Evolutionary conservation across 2,329 filamentous ascomycete species (phyloP), one percentile per base, ranked within the genome.

Genomic region (Trichoderma citrinoviride): DNA sequence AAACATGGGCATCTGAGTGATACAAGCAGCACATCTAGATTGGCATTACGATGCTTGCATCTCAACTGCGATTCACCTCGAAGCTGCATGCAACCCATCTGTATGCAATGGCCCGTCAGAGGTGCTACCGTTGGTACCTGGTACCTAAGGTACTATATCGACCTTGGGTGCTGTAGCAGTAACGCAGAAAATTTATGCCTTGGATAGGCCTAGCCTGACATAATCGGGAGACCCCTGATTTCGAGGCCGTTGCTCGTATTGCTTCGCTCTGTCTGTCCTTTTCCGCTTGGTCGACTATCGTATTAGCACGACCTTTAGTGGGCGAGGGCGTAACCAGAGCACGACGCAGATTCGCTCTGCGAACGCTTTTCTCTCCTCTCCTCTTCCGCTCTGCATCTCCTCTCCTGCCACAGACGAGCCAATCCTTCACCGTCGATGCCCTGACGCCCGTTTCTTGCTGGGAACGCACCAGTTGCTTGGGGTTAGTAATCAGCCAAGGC

Each of bases 201-300:
- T n/a, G 17, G 49, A 52, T 52, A 52, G 49, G 49, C 49, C 49
- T 52, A 52, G 49, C 49, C 49, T 52, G 49, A 52, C 49, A 52
- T 52, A 52, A 52, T 52, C 49, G 49, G 33, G 49, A 19, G 49
- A 67, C 66, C 66, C 65, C 61, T 67, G 58, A 52, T 61, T 61
- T 49, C 40, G 47, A 33, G 40, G 49, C 41, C 19, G 52, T 50
- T 54, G 52, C 33, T 64, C 61, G 61, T 64, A 64, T 57, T 58
- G 33, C 2, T 14, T 37, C 33, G 14, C 44, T 54, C 33, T 15
- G 41, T 47, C 52, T 56, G 43, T 57, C 46, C 53, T 54, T 50
- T 49, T 64, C 43, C 21, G n/a, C 27, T 14, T 14, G 12, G 33
- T n/a, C 19, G n/a, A n/a, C n/a, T n/a, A n/a, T 52, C 25, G 47